Conservation (phyloP, 352 stramenopile species). For the Poterioochromonas sp. region DNA sequence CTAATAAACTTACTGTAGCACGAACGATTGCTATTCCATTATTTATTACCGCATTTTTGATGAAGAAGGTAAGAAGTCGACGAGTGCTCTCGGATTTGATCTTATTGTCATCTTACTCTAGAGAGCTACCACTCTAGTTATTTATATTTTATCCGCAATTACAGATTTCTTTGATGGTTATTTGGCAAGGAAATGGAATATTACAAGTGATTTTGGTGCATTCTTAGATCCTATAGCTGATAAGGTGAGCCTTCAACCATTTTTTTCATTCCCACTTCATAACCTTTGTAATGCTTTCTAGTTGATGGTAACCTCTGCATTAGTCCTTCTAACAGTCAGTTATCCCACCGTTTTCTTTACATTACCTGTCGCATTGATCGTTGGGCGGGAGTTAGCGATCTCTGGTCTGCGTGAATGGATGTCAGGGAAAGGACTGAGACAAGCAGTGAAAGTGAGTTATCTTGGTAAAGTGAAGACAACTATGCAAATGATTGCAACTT, state of each 20-base stretch:
- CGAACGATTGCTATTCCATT: too few relatives aligned
- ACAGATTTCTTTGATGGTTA: constrained; percentile 53
- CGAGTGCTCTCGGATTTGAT: too few relatives aligned
- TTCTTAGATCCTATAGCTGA: constrained; percentile 54
- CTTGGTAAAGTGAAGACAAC: constrained; percentile 39
- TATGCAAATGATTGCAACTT: constrained; percentile 10
- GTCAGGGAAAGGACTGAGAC: constrained; percentile 36
- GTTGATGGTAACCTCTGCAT: constrained; percentile 45
- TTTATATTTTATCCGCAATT: constrained; percentile 43
- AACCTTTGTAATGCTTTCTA: constrained; percentile 17
- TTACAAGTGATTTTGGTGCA: constrained; percentile 48
- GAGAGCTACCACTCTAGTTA: constrained; percentile 40
- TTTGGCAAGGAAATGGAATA: constrained; percentile 46
- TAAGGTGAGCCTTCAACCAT: constrained; percentile 40
- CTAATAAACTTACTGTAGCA: too few relatives aligned
- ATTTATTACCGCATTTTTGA: too few relatives aligned
- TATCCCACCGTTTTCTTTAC: constrained; percentile 25
- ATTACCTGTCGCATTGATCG: constrained; percentile 10
- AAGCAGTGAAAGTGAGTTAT: constrained; percentile 36
- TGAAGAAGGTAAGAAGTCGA: too few relatives aligned
- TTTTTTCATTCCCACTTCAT: neutral
- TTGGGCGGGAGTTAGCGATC: constrained; percentile 41
- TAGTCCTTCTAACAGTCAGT: constrained; percentile 41
- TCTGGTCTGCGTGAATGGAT: constrained; percentile 49
- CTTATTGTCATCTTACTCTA: constrained; percentile 23